Evolutionary conservation across 148 eudicot species (phyloP), one percentile per base, ranked within the genome.

Genomic region (Rhododendron kiyosumense): DNA sequence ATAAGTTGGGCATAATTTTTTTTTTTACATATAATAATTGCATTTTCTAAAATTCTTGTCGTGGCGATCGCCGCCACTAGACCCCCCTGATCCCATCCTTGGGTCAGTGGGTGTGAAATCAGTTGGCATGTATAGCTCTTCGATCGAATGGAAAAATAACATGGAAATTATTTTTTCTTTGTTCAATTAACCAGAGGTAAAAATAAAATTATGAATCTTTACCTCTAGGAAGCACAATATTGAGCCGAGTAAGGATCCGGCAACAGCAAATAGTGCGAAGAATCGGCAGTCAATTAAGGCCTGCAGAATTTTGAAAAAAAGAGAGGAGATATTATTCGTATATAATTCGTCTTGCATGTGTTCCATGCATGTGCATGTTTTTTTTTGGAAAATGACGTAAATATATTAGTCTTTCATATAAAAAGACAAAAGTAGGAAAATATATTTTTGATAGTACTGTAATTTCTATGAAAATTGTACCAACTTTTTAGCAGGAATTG

Each of bases 221-320:
- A 95, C 96, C 95, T 94, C 96, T 3, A 94, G 81, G 78, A 92
- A 94, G 85, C 98, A 95, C 84, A 95, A 84, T 79, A 93, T 69
- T 9, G 98, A 95, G 85, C 96, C 96, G 69, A 94, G 63, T 77
- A 94, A 90, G 78, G 95, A 90, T 76, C 98, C 98, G 26, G 67
- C 96, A 71, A 92, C 90, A 3, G 93, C 96, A 18, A 95, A 88
- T 81, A 95, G 83, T 32, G 94, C 89, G 73, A 94, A 93, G 91
- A 95, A 95, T 85, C 98, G 87, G 86, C 94, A 93, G 82, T 95
- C 92, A 8, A 95, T 34, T 12, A 95, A 79, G 38, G 28, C 90
- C 96, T 94, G 94, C 89, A 88, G 6, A 82, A 81, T 22, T 41
- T 46, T 46, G 49, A 2, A 46, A 46, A 9, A 15, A 17, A 17